These are phyloP conservation scores for Aspergillus asperescens DNA, from an alignment of 495 filamentous ascomycete genomes.

Conservation along the genomic window DNA sequence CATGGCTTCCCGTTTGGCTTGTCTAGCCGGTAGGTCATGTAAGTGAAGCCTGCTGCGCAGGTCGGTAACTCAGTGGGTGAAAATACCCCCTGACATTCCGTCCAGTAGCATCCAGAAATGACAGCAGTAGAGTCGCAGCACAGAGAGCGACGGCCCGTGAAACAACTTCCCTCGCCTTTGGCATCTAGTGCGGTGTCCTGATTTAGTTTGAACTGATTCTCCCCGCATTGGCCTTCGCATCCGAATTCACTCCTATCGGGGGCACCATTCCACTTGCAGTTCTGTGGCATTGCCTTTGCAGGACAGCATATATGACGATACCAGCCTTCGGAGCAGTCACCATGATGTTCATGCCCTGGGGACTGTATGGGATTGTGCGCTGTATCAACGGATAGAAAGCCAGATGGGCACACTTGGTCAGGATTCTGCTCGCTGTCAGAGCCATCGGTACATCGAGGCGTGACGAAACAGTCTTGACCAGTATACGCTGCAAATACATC, in stretches of 20 bases:
- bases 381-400: slow-evolving; percentile 12
- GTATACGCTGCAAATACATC: slow-evolving; percentile 18
- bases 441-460: slow-evolving; percentile 21
- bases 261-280: slow-evolving; percentile 28
- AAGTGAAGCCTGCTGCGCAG: neutral
- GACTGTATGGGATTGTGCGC: slow-evolving; percentile 22
- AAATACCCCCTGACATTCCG: slow-evolving; percentile 17
- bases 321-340: slow-evolving; percentile 10
- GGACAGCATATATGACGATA: slow-evolving; percentile 32
- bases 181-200: slow-evolving; percentile 21
- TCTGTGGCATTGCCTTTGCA: slow-evolving; percentile 24
- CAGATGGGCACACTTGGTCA: slow-evolving; percentile 22
- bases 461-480: slow-evolving; percentile 28
- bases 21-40: slow-evolving; percentile 15
- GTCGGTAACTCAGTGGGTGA: neutral
- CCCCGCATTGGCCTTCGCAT: slow-evolving; percentile 21
- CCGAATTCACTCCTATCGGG: slow-evolving; percentile 22
- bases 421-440: slow-evolving; percentile 11
- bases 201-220: slow-evolving; percentile 25
- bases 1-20: slow-evolving; percentile 9
- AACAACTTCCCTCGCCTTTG: slow-evolving; percentile 22
- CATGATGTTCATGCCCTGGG: neutral
- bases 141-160: slow-evolving; percentile 16
- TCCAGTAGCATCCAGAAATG: slow-evolving; percentile 23
- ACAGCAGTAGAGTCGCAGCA: slow-evolving; percentile 27